A percentile compares a stretch with the other conserved stretches of the same genome.
These are phyloP conservation scores for Phaeosphaeriaceae sp. DNA, from an alignment of 2,329 filamentous ascomycete genomes.

Conservation along the genomic window DNA sequence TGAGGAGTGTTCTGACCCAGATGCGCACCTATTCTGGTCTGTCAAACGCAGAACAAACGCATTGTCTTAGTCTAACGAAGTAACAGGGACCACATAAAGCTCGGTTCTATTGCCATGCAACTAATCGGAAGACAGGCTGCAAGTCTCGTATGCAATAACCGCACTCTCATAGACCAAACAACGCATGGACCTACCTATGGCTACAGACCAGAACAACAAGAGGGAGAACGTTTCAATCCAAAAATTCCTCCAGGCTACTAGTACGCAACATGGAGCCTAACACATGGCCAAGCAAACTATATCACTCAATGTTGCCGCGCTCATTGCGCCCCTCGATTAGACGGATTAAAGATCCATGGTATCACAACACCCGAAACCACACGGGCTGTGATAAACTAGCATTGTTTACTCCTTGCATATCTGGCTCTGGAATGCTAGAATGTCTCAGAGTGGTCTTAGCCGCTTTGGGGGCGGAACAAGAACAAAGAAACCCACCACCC, in stretches of 20 bases:
- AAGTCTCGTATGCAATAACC: slow-evolving; percentile 39
- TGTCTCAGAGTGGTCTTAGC: slow-evolving; percentile 45
- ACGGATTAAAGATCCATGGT: slow-evolving; percentile 10
- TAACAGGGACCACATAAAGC: slow-evolving; percentile 44
- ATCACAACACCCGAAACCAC: slow-evolving; percentile 23
- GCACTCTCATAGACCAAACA: slow-evolving; percentile 36
- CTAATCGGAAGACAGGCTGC: slow-evolving; percentile 47
- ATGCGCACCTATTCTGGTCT: slow-evolving; percentile 46
- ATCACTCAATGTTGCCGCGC: slow-evolving; percentile 1
- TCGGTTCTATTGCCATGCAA: slow-evolving; percentile 42
- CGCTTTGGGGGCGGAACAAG: slow-evolving; percentile 36
- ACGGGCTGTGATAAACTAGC: slow-evolving; percentile 23
- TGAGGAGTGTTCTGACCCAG: slow-evolving; percentile 40
- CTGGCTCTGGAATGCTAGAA: slow-evolving; percentile 35
- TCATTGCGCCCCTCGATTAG: slow-evolving; percentile 8
- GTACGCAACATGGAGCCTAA: slow-evolving; percentile 18
- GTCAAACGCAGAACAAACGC: slow-evolving; percentile 31
- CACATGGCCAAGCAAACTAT: slow-evolving; percentile 16
- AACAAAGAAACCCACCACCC: slow-evolving; percentile 46
- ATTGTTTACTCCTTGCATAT: slow-evolving; percentile 47
- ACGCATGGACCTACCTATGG: slow-evolving; percentile 17
- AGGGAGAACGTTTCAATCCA: slow-evolving; percentile 30
- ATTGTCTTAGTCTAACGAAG: slow-evolving; percentile 40
- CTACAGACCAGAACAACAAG: slow-evolving; percentile 19
- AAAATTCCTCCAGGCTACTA: slow-evolving; percentile 45